These are phyloP conservation scores for Neobulgaria alba DNA, from an alignment of 2,329 filamentous ascomycete genomes.

Conservation along the genomic window DNA sequence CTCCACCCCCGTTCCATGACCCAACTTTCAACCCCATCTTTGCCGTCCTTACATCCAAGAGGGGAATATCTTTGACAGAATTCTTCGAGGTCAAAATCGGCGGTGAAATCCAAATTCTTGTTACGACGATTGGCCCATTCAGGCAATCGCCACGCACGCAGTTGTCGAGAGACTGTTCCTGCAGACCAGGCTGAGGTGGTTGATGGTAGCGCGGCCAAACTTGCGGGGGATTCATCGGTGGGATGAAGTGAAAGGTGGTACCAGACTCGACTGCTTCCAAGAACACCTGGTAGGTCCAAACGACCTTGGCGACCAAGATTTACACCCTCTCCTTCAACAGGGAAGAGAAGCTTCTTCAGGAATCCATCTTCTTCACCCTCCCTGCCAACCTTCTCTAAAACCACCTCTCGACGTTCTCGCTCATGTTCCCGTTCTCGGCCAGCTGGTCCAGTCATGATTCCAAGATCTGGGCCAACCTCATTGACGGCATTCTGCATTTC, in stretches of 20 bases:
- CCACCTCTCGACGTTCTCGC: slow-evolving; percentile 70
- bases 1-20: slow-evolving; percentile 93
- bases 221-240: slow-evolving; percentile 74
- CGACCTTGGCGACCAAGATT: slow-evolving; percentile 69
- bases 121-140: slow-evolving; percentile 96
- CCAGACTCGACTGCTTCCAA: slow-evolving; percentile 86
- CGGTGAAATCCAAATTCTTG: slow-evolving; percentile 87
- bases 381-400: slow-evolving; percentile 80
- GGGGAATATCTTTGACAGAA: slow-evolving; percentile 75
- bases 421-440: slow-evolving; percentile 68
- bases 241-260: slow-evolving; percentile 90
- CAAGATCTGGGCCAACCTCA: slow-evolving; percentile 70
- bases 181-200: slow-evolving; percentile 87
- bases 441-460: slow-evolving; percentile 58
- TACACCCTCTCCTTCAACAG: slow-evolving; percentile 69
- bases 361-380: slow-evolving; percentile 78
- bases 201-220: slow-evolving; percentile 61
- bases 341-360: slow-evolving; percentile 72
- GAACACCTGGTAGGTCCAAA: slow-evolving; percentile 64
- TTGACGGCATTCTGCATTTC: slow-evolving; percentile 80
- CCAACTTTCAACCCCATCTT: slow-evolving; percentile 91
- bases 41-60: slow-evolving; percentile 81
- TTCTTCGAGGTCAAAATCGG: slow-evolving; percentile 91
- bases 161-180: slow-evolving; percentile 81
- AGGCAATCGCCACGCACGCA: slow-evolving; percentile 85